Evolutionary conservation across 2,329 filamentous ascomycete species (phyloP).

Genomic region (Calonectria honghensis): DNA sequence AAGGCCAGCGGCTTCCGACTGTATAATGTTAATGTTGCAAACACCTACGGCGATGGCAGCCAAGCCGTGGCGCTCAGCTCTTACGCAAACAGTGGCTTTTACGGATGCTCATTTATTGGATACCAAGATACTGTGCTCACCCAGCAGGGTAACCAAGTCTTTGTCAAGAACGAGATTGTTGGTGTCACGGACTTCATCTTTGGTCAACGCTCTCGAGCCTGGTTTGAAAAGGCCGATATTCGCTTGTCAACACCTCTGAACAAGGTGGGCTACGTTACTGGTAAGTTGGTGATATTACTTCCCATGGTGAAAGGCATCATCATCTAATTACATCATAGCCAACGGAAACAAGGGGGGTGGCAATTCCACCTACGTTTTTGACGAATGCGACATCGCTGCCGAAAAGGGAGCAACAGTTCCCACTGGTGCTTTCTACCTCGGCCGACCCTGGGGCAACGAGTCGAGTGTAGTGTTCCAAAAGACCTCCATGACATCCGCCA

Average conservation of each 20-base stretch:
- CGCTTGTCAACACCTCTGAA: constrained; percentile 57
- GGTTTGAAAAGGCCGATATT: constrained; percentile 67
- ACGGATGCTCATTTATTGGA: constrained; percentile 66
- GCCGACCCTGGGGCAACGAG: constrained; percentile 68
- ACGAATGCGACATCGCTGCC: constrained; percentile 65
- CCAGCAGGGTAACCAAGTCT: constrained; percentile 68
- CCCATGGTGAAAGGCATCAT: background rate
- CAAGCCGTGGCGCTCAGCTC: constrained; percentile 69
- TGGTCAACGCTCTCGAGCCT: constrained; percentile 64
- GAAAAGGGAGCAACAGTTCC: constrained; percentile 61
- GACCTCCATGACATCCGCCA: constrained; percentile 70
- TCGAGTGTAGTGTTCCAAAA: constrained; percentile 70
- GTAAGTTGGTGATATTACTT: constrained; percentile 51
- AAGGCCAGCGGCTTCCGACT: constrained; percentile 70
- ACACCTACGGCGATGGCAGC: constrained; percentile 67
- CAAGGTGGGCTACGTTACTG: constrained; percentile 64
- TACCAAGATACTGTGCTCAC: constrained; percentile 72
- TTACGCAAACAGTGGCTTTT: constrained; percentile 67
- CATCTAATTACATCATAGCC: constrained; percentile 54
- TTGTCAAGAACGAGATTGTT: constrained; percentile 64
- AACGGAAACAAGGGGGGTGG: constrained; percentile 59
- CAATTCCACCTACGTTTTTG: constrained; percentile 67
- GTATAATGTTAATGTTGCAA: constrained; percentile 76
- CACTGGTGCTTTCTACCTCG: constrained; percentile 66
- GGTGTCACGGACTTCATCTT: constrained; percentile 72